phyloP scores from a whole-genome alignment of 2,329 filamentous ascomycete species.

The Colletotrichum orchidophilum region DNA sequence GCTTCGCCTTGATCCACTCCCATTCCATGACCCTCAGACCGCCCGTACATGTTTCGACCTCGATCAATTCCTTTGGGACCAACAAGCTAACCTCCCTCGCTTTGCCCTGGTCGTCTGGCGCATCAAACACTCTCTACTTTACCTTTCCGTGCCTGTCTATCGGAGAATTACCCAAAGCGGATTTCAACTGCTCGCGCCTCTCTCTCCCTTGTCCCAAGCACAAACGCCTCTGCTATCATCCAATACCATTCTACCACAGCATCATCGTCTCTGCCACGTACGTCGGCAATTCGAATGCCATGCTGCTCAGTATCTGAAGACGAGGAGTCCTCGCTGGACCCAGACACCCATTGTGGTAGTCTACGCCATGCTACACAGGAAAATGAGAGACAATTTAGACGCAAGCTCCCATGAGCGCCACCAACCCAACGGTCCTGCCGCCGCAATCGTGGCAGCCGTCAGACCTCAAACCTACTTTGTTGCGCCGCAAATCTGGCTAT shows the following conservation, averaged over 20 bases:
- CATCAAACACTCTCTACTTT: not conserved
- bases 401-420: not conserved
- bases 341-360: too few relatives aligned
- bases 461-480: not conserved
- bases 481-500: not conserved
- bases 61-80: not conserved
- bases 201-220: not conserved
- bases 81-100: not conserved
- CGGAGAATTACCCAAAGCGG: constrained; percentile 9
- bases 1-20: not conserved
- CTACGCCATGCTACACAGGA: not conserved
- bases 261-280: not conserved
- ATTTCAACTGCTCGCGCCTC: not conserved
- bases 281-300: not conserved
- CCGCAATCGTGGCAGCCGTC: constrained; percentile 8
- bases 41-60: not conserved
- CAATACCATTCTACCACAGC: not conserved
- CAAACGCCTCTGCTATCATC: not conserved
- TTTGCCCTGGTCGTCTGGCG: not conserved
- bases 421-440: not conserved
- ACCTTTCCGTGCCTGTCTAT: not conserved
- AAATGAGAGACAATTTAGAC: not conserved
- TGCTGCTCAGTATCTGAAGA: not conserved
- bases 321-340: not conserved
- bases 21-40: not conserved